Percentiles rank a stretch among this genome's conserved stretches.
These are phyloP conservation scores for Aotearoamyces nothofagi DNA, from an alignment of 2,329 filamentous ascomycete species.

Conservation along the genomic window DNA sequence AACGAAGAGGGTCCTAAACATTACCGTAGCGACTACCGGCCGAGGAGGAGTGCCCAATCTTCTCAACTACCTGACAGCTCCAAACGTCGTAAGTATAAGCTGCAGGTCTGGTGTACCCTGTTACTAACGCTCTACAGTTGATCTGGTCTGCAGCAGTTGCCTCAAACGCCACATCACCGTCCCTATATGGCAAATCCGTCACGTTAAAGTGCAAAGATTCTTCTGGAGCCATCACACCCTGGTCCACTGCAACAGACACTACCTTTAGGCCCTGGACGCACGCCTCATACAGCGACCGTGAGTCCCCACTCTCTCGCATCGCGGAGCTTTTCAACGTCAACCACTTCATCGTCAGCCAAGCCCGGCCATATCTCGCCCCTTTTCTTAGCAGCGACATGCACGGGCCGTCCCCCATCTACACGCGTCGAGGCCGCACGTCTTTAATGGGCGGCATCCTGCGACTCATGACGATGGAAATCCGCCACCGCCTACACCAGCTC, in stretches of 20 bases:
- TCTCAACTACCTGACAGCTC: conserved; percentile 84
- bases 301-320: conserved; percentile 44
- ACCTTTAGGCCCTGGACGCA: conserved; percentile 40
- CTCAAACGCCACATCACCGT: conserved; percentile 33
- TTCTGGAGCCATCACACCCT: conserved; percentile 41
- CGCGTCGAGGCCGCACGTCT: conserved; percentile 40
- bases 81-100: conserved; percentile 68
- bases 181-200: conserved; percentile 32
- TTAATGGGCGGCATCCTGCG: conserved; percentile 44
- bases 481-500: conserved; percentile 68
- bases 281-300: conserved; percentile 34
- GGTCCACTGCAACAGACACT: conserved; percentile 32
- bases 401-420: conserved; percentile 48
- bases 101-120: neutral
- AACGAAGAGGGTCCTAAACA: conserved; percentile 80
- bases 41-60: conserved; percentile 67
- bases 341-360: conserved; percentile 89
- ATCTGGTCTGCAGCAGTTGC: conserved; percentile 46
- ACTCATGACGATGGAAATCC: conserved; percentile 60
- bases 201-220: conserved; percentile 48
- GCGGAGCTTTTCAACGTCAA: conserved; percentile 60
- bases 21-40: conserved; percentile 67
- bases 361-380: conserved; percentile 75
- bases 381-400: conserved; percentile 73
- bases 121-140: conserved; percentile 22